Base-by-base conservation (phyloP, 345 rosid species). In the Clausena lansium region DNA sequence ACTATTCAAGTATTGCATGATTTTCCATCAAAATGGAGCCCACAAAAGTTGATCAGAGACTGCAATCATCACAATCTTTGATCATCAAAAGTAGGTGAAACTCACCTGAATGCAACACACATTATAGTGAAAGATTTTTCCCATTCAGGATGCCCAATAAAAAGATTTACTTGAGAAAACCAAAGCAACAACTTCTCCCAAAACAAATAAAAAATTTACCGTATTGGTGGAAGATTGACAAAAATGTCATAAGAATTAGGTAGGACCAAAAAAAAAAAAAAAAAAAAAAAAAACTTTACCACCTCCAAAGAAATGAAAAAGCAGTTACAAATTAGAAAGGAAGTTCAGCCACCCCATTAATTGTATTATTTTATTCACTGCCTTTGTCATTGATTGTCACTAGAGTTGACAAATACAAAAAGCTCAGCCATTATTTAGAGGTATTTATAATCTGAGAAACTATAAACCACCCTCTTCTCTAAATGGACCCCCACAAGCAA, bases 211-310 rank as follows among this genome's bases (percentile, higher is more conserved):
- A 28, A 62, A 17, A 10, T 33, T 72, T 27, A 65, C 78, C 67
- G 2, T 24, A 22, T 5, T 7, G 52, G 9, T 22, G 25, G 6
- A 32, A 35, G 35, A 67, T 33, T 22, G 36, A 28, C 78, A 55
- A 32, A 20, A 47, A 77, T 15, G 82, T 77, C 83, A n/a, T 52
- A 35, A 22, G n/a, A 20, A 75, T 71, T 80, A 45, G 86, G 85
- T 78, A 24, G 70, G 84, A 75, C 80, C n/a, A n/a, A n/a, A n/a
- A n/a, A n/a, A n/a, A n/a, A 80, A 72, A 58, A 57, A 9, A 13
- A 2, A 67, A n/a, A n/a, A n/a, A 80, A 72, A 58, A 57, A 9
- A 13, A 2, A 67, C 36, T 30, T 30, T 25, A 32, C 6, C 13
- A 41, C 69, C 66, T 15, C 27, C 74, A 64, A 63, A 68, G 47